Base-by-base conservation (phyloP, 2,329 filamentous ascomycete genomes). In the Colletotrichum cuscutae region DNA sequence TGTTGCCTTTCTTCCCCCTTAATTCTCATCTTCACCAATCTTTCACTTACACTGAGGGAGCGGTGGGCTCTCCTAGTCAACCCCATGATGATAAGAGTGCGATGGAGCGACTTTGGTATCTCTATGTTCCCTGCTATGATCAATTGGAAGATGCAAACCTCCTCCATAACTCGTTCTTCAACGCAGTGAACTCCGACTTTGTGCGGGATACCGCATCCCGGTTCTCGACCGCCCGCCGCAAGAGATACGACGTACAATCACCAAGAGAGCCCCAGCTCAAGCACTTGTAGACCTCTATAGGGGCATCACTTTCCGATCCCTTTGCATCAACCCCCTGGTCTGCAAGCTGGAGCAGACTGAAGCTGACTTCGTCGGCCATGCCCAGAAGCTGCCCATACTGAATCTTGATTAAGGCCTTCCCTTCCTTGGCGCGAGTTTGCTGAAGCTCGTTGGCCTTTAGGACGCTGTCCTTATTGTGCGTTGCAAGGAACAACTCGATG, bases 361-460 rank as follows among this genome's bases (percentile, higher is more conserved):
- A 92, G 80, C 92, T 95, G 67, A 98, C 91, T 80, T 98, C 95
- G 77, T 98, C 96, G 2, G 96, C 96, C 96, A 98, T 98, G 49
- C 96, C 75, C 66, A 75, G 73, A 24, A 77, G 76, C 54, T 81
- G 79, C 4, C 78, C 76, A 54, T 85, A 86, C 0, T 82, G 80
- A 61, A 85, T 79, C 49, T 80, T 79, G 0, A 82, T 82, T 79
- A 82, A 82, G 76, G 84, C 83, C 9, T 77, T 79, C 13, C 82
- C 83, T 8, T 73, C 84, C 76, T 86, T 86, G 71, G 88, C 84
- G 37, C 92, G 82, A 15, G 82, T 84, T 30, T 87, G 87, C 12
- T 88, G 89, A 63, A 84, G 86, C 30, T 86, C 83, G 12, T 97
- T 92, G 6, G 93, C 94, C 54, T 89, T 88, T 62, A 89, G 30